These are phyloP conservation scores for Rubia peregrina DNA, from an alignment of 305 asterid species.

Conservation along the genomic window DNA sequence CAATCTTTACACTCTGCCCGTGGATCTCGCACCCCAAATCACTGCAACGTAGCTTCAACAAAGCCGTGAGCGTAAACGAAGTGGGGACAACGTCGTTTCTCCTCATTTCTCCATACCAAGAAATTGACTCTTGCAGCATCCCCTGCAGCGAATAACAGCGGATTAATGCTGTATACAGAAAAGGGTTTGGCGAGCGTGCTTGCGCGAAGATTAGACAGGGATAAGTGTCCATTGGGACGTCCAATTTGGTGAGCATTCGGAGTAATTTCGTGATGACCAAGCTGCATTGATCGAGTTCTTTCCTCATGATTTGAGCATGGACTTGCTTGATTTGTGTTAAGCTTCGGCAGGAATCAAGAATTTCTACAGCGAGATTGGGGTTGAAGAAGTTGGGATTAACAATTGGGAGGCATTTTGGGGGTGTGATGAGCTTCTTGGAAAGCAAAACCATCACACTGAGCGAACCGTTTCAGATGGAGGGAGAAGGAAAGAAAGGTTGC, in stretches of 20 bases:
- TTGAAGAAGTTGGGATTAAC: constrained; percentile 15
- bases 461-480: neutral
- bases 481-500: neutral
- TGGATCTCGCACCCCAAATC: constrained; percentile 64
- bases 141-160: constrained; percentile 50
- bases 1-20: constrained; percentile 53
- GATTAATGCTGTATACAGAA: constrained; percentile 65
- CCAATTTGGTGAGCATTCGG: constrained; percentile 47
- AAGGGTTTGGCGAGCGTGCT: constrained; percentile 54
- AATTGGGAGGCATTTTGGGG: constrained; percentile 24
- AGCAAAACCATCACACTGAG: constrained; percentile 29
- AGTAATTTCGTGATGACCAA: constrained; percentile 54
- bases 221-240: constrained; percentile 41
- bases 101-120: constrained; percentile 52
- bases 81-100: constrained; percentile 36
- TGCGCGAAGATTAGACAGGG: constrained; percentile 44
- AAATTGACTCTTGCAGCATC: constrained; percentile 35
- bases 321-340: constrained; percentile 53
- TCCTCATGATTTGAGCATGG: constrained; percentile 54
- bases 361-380: constrained; percentile 32
- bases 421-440: constrained; percentile 22
- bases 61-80: constrained; percentile 59
- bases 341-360: constrained; percentile 49
- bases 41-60: constrained; percentile 44
- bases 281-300: constrained; percentile 63